Evolutionary conservation across 2,329 filamentous ascomycete species (phyloP), one percentile per base, ranked within the genome.

Genomic region (Boeremia exigua): DNA sequence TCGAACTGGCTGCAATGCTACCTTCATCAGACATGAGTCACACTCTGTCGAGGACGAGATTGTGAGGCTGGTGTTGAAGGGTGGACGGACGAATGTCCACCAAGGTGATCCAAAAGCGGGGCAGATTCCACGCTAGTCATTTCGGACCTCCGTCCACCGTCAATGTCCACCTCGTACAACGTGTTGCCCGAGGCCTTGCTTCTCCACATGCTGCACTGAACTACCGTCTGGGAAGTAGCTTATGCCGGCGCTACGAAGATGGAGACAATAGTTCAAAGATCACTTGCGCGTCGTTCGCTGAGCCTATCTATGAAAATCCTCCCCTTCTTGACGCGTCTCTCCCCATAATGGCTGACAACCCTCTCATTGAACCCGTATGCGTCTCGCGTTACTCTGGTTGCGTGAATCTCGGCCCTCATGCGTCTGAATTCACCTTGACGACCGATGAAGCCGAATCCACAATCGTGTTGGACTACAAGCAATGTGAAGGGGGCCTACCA

Each of bases 401-500:
- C n/a, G 42, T 53, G 6, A 33, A 4, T 10, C 11, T 36, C 14
- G 43, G 49, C 7, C 4, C 29, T 5, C 8, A 34, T 11, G 34
- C 49, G 8, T 47, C 49, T 11, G 42, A 10, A 5, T 53, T 53
- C 25, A 53, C 32, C 10, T 7, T 53, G 10, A 12, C 23, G 10
- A 57, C 48, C 15, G 14, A 44, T 15, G 54, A n/a, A 8, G 23
- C 29, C 15, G 11, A 8, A 14, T 30, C 44, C 12, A 27, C 14
- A 27, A 30, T 58, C 37, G 36, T 58, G 10, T 40, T 58, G 3
- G 50, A 58, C 27, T 58, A 58, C n/a, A 10, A 37, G 15, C 39
- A n/a, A 44, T 58, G 55, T 42, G 55, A 58, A 43, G 50, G 55
- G 27, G 55, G 50, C 2, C 8, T 54, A 6, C 55, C 55, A 15